A percentile compares a stretch with the other conserved stretches of the same genome.
phyloP scores from a whole-genome alignment of 495 filamentous ascomycete species.

The Xylaria grammica region DNA sequence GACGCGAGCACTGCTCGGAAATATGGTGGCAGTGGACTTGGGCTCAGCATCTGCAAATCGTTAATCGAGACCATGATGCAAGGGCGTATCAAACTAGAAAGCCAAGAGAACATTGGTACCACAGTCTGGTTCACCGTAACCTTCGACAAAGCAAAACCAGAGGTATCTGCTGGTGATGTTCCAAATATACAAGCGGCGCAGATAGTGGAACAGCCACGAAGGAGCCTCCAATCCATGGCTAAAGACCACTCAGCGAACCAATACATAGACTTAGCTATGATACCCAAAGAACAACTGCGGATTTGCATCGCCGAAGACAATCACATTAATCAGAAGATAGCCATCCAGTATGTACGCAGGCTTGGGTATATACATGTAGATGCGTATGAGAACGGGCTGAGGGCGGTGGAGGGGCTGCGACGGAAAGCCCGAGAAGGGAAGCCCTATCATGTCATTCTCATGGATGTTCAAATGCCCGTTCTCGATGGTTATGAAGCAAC shows the following conservation, averaged over 20 bases:
- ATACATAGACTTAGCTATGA: conserved; percentile 63
- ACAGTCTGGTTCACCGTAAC: conserved; percentile 84
- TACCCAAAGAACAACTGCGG: conserved; percentile 77
- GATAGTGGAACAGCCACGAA: conserved; percentile 42
- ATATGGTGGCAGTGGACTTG: conserved; percentile 89
- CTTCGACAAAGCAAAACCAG: conserved; percentile 74
- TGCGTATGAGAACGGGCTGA: conserved; percentile 83
- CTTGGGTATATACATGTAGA: conserved; percentile 79
- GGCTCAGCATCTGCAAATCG: conserved; percentile 92
- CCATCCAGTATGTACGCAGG: conserved; percentile 83
- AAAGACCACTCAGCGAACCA: conserved; percentile 56
- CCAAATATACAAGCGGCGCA: conserved; percentile 38
- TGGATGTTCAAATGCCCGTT: conserved; percentile 96
- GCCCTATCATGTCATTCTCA: conserved; percentile 82
- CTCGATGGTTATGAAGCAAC: conserved; percentile 95
- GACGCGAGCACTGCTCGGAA: conserved; percentile 85
- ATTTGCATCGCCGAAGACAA: conserved; percentile 94
- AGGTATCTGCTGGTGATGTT: conserved; percentile 56
- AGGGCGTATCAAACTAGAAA: conserved; percentile 82
- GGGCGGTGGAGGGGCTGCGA: conserved; percentile 83
- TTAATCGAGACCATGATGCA: conserved; percentile 90
- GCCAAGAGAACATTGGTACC: conserved; percentile 73
- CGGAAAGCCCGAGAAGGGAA: conserved; percentile 68
- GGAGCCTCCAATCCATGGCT: conserved; percentile 33
- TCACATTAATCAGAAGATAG: conserved; percentile 88